Base-by-base conservation (phyloP, 306 rosid species). In the Corylus avellana region DNA sequence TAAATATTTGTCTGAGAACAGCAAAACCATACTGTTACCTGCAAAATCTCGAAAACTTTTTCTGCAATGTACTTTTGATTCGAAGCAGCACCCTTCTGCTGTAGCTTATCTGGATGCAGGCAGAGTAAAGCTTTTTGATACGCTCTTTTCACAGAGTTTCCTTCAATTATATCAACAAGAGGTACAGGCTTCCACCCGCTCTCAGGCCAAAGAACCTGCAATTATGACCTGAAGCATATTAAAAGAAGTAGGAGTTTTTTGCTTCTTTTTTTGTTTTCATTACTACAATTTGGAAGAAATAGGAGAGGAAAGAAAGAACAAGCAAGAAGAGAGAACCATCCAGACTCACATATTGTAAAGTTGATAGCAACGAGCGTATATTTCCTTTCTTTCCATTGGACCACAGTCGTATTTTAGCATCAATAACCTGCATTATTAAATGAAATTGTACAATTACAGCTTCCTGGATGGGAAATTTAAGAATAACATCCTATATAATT, bases 101-200 rank as follows among this genome's bases (percentile, higher is more conserved):
- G 99, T 82, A 96, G 89, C 84, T 96, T 96, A 86, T 96, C 99
- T 18, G 99, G 99, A 87, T 96, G 99, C 50, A 96, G 87, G 79
- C 92, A 91, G 32, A 96, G 96, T 75, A 96, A 84, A 82, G 98
- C 98, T 82, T 87, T 88, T 83, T 96, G 99, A 81, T 96, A 96
- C 27, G 98, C 78, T 88, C 97, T 96, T 87, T 88, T 96, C 57
- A 96, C 99, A 1, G 97, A 88, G 49, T 82, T 93, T 70, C 96
- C 98, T 82, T 96, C 99, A 35, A 96, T 93, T 85, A 96, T 86
- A 86, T 93, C 94, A 9, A 90, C 97, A 14, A 96, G 98, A 55
- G 99, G 97, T 78, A 96, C 89, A 42, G 94, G 78, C 85, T 91
- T 96, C 99, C 99, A 96, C 39, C 99, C 97, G 32, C 98, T 87